Evolutionary conservation across 768 basidiomycete genomes (phyloP), one percentile per base, ranked within the genome.

Genomic region (Amylocystis lapponica): DNA sequence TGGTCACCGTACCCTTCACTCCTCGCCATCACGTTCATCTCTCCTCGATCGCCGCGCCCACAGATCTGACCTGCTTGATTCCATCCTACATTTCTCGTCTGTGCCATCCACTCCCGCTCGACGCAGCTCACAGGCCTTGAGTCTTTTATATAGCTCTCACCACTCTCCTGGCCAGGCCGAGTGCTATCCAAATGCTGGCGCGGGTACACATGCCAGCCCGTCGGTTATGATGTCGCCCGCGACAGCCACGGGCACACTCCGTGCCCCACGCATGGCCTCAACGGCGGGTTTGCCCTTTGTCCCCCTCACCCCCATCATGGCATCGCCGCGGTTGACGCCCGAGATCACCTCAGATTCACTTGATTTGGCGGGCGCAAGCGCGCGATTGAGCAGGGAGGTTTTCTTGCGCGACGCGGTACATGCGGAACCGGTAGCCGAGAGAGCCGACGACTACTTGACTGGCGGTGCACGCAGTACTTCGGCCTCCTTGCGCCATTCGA

Each of bases 251-350:
- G 46, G 46, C 32, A 51, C 42, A 12, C 32, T 43, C 31, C 22
- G 36, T 25, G 23, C 49, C 23, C 41, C 44, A 42, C 42, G 43
- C 43, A 31, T 43, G 35, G 36, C 42, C 36, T 42, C 55, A 12
- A 38, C 39, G 30, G 23, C 39, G 10, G 31, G 52, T 16, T 47
- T 49, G 38, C 29, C 55, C 19, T 59, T 60, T 45, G 52, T 53
- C 11, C 52, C 77, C 34, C 68, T 81, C 38, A 73, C 81, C 8
- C 70, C 79, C 30, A 80, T 80, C 47, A 65, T 68, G 42, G 77
- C 78, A 19, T 81, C 81, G 4, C 79, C 79, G n/a, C 52, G 76
- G 39, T 71, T 68, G 58, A 75, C 77, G 4, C 75, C 79, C 5
- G 66, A 68, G 8, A 47, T 19, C 66, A 17, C 66, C 42, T 40